Evolutionary conservation across 73 alveolate genomes (phyloP).

Genomic region (Paramecium pentaurelia): DNA sequence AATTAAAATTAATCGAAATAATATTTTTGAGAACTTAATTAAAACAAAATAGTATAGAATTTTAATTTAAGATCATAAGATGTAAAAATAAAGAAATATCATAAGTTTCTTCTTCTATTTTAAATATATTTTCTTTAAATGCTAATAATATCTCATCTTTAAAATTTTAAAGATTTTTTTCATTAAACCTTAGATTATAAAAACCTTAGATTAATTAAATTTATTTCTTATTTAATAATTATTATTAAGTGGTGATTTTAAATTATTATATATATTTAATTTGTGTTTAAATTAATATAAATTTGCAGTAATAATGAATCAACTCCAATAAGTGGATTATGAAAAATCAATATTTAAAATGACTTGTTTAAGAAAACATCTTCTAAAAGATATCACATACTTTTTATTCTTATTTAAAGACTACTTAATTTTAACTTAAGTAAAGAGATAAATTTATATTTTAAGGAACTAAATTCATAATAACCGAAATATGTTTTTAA

Average conservation of each 20-base stretch:
- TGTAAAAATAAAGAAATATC: no score
- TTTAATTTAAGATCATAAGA: no score
- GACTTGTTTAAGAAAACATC: background rate
- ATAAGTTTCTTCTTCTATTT: no score
- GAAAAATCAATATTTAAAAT: background rate
- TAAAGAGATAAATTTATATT: background rate
- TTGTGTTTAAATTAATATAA: background rate
- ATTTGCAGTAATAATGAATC: background rate
- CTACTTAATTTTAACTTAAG: background rate
- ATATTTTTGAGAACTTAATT: no score
- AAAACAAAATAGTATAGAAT: background rate
- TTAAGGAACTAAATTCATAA: background rate
- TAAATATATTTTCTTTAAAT: no score
- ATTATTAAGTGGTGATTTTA: background rate
- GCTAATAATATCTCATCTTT: no score
- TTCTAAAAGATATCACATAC: background rate
- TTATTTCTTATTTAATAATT: background rate
- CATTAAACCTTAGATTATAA: no score
- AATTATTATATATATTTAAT: background rate
- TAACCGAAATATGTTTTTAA: background rate
- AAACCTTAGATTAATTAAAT: no score
- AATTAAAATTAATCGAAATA: no score
- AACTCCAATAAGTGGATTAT: background rate
- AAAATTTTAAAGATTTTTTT: no score
- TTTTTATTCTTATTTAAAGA: background rate